These are phyloP conservation scores for Trichoderma koningiopsis DNA, from an alignment of 2,329 filamentous ascomycete genomes.

Conservation along the genomic window DNA sequence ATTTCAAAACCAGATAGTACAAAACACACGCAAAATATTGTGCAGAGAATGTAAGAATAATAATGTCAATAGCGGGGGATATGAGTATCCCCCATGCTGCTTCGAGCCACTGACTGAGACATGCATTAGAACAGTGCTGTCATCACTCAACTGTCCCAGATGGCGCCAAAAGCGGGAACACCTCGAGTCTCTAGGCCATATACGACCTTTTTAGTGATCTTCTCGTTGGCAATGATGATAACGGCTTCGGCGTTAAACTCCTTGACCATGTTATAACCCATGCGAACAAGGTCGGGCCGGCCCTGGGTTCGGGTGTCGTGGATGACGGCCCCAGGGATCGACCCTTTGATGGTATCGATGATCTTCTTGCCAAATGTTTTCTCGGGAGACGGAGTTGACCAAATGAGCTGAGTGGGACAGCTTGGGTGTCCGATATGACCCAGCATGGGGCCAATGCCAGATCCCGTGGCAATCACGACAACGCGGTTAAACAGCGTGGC, in stretches of 20 bases:
- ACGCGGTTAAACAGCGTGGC: slow-evolving; percentile 66
- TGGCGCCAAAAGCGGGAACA: slow-evolving; percentile 69
- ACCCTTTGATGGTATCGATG: slow-evolving; percentile 55
- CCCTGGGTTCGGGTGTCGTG: slow-evolving; percentile 65
- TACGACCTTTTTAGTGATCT: slow-evolving; percentile 67
- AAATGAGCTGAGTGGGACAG: slow-evolving; percentile 63
- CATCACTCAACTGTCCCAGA: slow-evolving; percentile 61
- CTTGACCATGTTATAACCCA: slow-evolving; percentile 56
- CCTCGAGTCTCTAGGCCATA: slow-evolving; percentile 68
- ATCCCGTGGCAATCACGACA: slow-evolving; percentile 71
- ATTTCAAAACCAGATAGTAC: not conserved
- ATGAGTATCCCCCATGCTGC: not conserved
- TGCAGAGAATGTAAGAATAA: slow-evolving; percentile 18
- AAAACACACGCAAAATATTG: not conserved
- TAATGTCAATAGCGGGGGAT: not conserved
- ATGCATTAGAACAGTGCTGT: not conserved
- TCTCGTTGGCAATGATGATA: slow-evolving; percentile 71
- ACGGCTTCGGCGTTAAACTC: slow-evolving; percentile 67
- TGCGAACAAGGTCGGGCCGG: slow-evolving; percentile 57
- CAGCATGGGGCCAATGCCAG: slow-evolving; percentile 70
- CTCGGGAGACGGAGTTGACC: slow-evolving; percentile 65
- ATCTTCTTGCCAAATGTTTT: slow-evolving; percentile 64
- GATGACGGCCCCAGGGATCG: slow-evolving; percentile 65
- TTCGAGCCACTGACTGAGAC: slow-evolving; percentile 6
- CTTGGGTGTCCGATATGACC: slow-evolving; percentile 57